phyloP scores from a whole-genome alignment of 1,284 basidiomycete species.

The Malassezia cuniculi region DNA sequence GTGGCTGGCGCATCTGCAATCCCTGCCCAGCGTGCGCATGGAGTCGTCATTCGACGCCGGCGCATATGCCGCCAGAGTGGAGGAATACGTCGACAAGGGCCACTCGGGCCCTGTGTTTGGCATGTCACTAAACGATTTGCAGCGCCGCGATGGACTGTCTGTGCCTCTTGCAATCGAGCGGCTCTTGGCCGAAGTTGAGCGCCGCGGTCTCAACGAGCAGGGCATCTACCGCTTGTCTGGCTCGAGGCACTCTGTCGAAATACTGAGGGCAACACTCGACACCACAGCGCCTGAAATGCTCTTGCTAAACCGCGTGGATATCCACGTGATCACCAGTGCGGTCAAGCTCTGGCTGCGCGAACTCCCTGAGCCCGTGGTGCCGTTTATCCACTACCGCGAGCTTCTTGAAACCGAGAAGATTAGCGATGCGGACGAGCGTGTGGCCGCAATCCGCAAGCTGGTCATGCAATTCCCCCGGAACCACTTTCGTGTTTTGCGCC shows the following conservation, averaged over 20 bases:
- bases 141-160: conserved; percentile 21
- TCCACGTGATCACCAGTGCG: conserved; percentile 39
- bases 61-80: conserved; percentile 14
- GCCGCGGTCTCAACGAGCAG: conserved; percentile 38
- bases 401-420: conserved; percentile 39
- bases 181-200: conserved; percentile 41
- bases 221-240: conserved; percentile 44
- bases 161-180: conserved; percentile 37
- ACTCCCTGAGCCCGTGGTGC: conserved; percentile 41
- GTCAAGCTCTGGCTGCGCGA: conserved; percentile 43
- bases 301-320: conserved; percentile 27
- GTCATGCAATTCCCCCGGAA: conserved; percentile 35
- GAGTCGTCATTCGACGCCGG: conserved; percentile 6
- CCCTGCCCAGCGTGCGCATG: conserved; percentile 7
- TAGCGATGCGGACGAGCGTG: conserved; percentile 28
- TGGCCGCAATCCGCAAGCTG: conserved; percentile 35
- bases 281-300: conserved; percentile 25
- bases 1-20: conserved; percentile 30
- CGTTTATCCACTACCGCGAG: conserved; percentile 35
- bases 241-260: conserved; percentile 33
- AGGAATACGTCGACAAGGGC: conserved; percentile 4
- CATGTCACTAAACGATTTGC: conserved; percentile 22
- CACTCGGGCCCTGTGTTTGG: conserved; percentile 25
- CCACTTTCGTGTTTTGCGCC: conserved; percentile 36
- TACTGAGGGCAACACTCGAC: conserved; percentile 24